phyloP scores from a whole-genome alignment of 106 monocot species.

The Amphibolis antarctica region DNA sequence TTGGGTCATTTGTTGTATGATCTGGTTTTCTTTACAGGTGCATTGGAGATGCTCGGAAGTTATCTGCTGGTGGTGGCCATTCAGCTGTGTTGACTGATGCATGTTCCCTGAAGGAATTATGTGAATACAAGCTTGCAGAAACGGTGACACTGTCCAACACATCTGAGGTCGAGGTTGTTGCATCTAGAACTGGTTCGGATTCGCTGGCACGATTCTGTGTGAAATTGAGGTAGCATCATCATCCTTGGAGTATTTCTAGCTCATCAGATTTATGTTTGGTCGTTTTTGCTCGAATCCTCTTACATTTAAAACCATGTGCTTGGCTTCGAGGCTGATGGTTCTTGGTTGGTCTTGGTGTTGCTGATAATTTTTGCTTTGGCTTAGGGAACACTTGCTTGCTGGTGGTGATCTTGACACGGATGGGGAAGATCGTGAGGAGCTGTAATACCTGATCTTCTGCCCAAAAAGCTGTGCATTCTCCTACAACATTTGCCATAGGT shows the following conservation, averaged over 20 bases:
- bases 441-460: too few species aligned
- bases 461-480: too few species aligned
- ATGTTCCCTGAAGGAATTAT: conserved; percentile 74
- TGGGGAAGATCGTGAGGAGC: neutral
- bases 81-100: conserved; percentile 94
- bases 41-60: conserved; percentile 68
- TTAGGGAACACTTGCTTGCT: conserved; percentile 7
- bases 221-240: conserved; percentile 59
- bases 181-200: conserved; percentile 75
- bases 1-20: neutral
- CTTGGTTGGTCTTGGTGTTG: too few species aligned
- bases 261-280: too few species aligned
- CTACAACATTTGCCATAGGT: too few species aligned
- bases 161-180: conserved; percentile 59
- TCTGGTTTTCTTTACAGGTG: conserved; percentile 35
- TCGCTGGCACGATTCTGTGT: conserved; percentile 79
- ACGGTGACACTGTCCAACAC: conserved; percentile 49
- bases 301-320: too few species aligned
- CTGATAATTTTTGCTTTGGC: neutral
- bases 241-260: neutral
- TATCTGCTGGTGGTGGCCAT: conserved; percentile 97
- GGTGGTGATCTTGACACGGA: conserved; percentile 6
- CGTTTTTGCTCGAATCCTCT: neutral
- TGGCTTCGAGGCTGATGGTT: too few species aligned
- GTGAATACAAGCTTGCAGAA: conserved; percentile 89